Base-by-base conservation (phyloP, 352 stramenopile genomes). In the Phytophthora crassamura region DNA sequence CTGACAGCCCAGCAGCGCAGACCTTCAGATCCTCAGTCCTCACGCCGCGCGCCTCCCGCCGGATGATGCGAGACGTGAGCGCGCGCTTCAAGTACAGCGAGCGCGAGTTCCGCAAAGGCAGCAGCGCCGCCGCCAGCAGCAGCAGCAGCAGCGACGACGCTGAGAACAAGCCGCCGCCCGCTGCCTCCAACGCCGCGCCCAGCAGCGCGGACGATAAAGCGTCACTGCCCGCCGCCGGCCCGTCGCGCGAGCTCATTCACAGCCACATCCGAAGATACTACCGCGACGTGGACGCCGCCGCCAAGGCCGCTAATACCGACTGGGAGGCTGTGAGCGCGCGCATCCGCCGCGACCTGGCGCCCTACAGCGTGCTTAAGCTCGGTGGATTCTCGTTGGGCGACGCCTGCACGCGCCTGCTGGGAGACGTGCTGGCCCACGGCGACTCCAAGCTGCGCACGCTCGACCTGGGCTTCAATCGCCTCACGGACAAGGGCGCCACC, bases 371-470 rank as follows among this genome's bases (percentile, higher is more conserved):
- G 18, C 72, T 94, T 34, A 94, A 93, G 59, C 80, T 94, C 2
- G 81, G 84, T n/a, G 83, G 84, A 36, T 92, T 93, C 45, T 90
- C 85, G 36, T 64, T 95, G 20, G 86, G 86, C 25, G 86, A 93
- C 63, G 64, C 78, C 18, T 80, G 75, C 39, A 80, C 85, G 4
- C 76, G 77, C 59, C 50, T 93, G 45, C 64, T 95, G 22, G 68
- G 78, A 2, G 75, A 79, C 49, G 85, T 91, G 40, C 57, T 95
- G 2, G 64, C 69, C 18, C 48, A 69, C 35, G 61, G 67, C 33
- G 78, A 60, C 20, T 52, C 58, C 16, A 85, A 59, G 25, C 56
- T 95, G 33, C 72, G 69, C 20, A 90, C 84, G 34, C 66, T 95
- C 15, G 85, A 95, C 48, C 66, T 95, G 11, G 85, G 86, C 3